phyloP scores from a whole-genome alignment of 2,329 filamentous ascomycete genomes.

The Cordyceps javanica region DNA sequence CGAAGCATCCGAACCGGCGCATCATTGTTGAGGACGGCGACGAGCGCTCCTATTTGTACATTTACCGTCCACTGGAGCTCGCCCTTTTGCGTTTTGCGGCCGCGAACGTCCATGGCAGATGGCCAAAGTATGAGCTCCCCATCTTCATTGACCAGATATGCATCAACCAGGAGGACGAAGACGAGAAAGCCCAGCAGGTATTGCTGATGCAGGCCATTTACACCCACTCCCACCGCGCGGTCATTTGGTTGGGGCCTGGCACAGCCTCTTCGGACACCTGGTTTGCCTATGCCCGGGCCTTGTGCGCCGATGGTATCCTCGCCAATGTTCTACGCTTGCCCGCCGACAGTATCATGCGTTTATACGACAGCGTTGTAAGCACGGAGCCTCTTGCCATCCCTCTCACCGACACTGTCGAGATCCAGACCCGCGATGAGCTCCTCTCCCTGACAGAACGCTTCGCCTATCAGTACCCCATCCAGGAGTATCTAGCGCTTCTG shows the following conservation, averaged over 20 bases:
- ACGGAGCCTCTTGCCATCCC: conserved; percentile 3
- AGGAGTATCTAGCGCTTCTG: conserved; percentile 23
- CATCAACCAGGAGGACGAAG: conserved; percentile 23
- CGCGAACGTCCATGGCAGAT: not conserved
- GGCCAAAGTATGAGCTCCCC: conserved; percentile 9
- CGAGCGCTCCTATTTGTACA: conserved; percentile 15
- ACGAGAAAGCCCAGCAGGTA: conserved; percentile 24
- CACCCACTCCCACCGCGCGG: conserved; percentile 15
- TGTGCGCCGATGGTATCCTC: conserved; percentile 19
- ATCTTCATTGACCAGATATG: conserved; percentile 28
- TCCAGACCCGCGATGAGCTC: conserved; percentile 23
- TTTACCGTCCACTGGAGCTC: conserved; percentile 25
- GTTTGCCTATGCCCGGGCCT: conserved; percentile 16
- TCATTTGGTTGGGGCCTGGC: conserved; percentile 25
- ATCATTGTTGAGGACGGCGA: conserved; percentile 21
- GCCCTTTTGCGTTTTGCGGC: conserved; percentile 21
- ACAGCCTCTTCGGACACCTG: conserved; percentile 19
- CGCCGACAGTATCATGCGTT: conserved; percentile 16
- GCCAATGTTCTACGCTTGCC: conserved; percentile 21
- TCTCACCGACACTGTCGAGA: conserved; percentile 14
- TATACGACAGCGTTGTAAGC: conserved; percentile 26
- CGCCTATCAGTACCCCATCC: conserved; percentile 21
- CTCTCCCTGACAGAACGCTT: conserved; percentile 19
- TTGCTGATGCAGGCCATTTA: conserved; percentile 26
- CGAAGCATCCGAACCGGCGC: conserved; percentile 17